A percentile compares a stretch with the other conserved stretches of the same genome.
Evolutionary conservation across 352 stramenopile species (phyloP).

Genomic region (Elongisporangium undulatum): DNA sequence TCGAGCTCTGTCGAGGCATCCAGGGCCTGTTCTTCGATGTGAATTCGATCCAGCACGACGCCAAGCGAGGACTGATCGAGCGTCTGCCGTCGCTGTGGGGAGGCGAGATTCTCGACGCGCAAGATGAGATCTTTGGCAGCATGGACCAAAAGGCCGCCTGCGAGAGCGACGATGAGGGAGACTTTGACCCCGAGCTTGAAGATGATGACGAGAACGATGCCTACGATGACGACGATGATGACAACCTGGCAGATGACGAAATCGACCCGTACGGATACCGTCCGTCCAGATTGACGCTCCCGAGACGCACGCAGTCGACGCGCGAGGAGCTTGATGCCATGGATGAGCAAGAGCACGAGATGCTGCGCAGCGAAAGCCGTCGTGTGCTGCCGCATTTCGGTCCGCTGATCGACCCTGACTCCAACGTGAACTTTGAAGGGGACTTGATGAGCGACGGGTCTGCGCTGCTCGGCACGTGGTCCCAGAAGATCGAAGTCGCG

Average conservation of each 20-base stretch:
- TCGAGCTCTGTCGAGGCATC: slow-evolving; percentile 59
- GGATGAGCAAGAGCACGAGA: slow-evolving; percentile 61
- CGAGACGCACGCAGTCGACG: slow-evolving; percentile 21
- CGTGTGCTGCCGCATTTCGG: slow-evolving; percentile 59
- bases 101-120: slow-evolving; percentile 47
- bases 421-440: slow-evolving; percentile 51
- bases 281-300: not conserved
- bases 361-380: slow-evolving; percentile 55
- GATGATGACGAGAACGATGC: slow-evolving; percentile 33
- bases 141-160: slow-evolving; percentile 23
- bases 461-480: slow-evolving; percentile 63
- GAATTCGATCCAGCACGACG: slow-evolving; percentile 79
- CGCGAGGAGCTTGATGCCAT: slow-evolving; percentile 60
- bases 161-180: slow-evolving; percentile 45
- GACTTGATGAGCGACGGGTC: slow-evolving; percentile 53
- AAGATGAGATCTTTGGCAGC: slow-evolving; percentile 56
- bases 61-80: slow-evolving; percentile 69
- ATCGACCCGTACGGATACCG: slow-evolving; percentile 11
- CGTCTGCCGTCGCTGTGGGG: slow-evolving; percentile 73
- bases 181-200: slow-evolving; percentile 32
- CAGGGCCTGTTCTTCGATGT: slow-evolving; percentile 76
- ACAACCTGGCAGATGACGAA: slow-evolving; percentile 17
- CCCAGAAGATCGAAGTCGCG: slow-evolving; percentile 46
- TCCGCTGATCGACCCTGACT: slow-evolving; percentile 62
- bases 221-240: slow-evolving; percentile 25